Percentiles rank a stretch among this genome's conserved stretches.
Conservation (phyloP, 2,329 filamentous ascomycete species). For the Fusarium ramigenum region DNA sequence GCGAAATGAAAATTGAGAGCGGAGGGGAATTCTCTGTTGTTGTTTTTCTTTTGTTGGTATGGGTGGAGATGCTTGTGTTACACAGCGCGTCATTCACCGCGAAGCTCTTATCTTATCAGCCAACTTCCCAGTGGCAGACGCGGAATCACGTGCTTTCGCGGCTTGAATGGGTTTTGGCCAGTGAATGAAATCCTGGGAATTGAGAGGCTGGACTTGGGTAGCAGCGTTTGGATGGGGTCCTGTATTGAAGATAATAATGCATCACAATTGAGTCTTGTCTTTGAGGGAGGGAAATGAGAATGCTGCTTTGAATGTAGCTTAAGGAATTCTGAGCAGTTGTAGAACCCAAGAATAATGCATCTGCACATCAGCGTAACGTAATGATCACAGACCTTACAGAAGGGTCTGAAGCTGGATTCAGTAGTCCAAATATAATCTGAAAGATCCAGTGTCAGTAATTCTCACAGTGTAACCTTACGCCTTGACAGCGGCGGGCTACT, state of each 20-base stretch:
- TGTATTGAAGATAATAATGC: fast-evolving
- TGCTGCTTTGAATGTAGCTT: not conserved
- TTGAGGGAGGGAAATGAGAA: not conserved
- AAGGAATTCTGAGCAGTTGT: too few species aligned
- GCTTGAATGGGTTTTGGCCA: too few species aligned
- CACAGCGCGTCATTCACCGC: not conserved
- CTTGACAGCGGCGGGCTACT: too few species aligned
- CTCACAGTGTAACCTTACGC: too few species aligned
- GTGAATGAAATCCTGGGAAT: not conserved
- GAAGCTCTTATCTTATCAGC: not conserved
- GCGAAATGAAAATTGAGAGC: not conserved
- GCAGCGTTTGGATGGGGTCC: fast-evolving
- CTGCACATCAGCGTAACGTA: too few species aligned
- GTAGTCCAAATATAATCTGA: too few species aligned
- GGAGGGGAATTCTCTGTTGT: not conserved
- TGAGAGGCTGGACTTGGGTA: fast-evolving
- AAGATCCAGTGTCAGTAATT: too few species aligned
- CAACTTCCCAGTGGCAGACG: fast-evolving
- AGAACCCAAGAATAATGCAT: too few species aligned
- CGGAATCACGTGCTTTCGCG: not conserved
- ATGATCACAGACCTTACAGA: too few species aligned
- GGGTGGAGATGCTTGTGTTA: not conserved
- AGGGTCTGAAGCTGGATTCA: too few species aligned
- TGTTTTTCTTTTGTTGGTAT: not conserved
- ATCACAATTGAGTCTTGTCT: fast-evolving